Percentiles rank a stretch among this genome's conserved stretches.
Conservation (phyloP, 2,329 filamentous ascomycete genomes). For the Sclerotinia borealis region DNA sequence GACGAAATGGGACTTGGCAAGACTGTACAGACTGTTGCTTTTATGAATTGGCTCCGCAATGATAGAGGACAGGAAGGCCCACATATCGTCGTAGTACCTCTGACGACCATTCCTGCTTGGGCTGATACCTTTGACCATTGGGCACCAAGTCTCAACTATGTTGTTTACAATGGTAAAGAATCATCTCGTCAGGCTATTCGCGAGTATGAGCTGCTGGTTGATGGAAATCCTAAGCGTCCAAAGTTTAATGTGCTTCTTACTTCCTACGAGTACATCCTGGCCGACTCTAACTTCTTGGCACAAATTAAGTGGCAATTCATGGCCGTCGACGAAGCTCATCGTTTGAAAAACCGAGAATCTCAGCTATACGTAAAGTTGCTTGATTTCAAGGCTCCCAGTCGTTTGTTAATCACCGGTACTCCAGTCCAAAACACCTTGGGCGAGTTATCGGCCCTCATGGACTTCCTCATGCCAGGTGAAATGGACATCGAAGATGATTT, state of each 20-base stretch:
- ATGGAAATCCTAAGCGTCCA: conserved; percentile 78
- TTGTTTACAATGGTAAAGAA: conserved; percentile 91
- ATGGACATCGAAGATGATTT: conserved; percentile 88
- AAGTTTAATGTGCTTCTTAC: conserved; percentile 98
- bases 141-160: conserved; percentile 94
- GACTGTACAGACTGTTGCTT: conserved; percentile 94
- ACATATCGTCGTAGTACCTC: conserved; percentile 92
- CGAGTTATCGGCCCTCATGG: conserved; percentile 85
- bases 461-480: conserved; percentile 95
- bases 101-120: conserved; percentile 97
- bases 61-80: conserved; percentile 85
- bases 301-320: conserved; percentile 97
- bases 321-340: conserved; percentile 93
- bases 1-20: conserved; percentile 99
- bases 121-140: conserved; percentile 95
- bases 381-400: conserved; percentile 81
- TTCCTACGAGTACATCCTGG: conserved; percentile 92
- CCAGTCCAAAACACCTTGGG: conserved; percentile 96
- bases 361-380: conserved; percentile 82
- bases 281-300: conserved; percentile 76
- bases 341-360: conserved; percentile 92
- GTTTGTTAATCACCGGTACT: conserved; percentile 91
- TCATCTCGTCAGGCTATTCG: conserved; percentile 79
- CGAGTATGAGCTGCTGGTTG: conserved; percentile 81
- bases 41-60: conserved; percentile 95